Conservation (phyloP, 176 grass and related monocot species). For the Calamus simplicifolius region DNA sequence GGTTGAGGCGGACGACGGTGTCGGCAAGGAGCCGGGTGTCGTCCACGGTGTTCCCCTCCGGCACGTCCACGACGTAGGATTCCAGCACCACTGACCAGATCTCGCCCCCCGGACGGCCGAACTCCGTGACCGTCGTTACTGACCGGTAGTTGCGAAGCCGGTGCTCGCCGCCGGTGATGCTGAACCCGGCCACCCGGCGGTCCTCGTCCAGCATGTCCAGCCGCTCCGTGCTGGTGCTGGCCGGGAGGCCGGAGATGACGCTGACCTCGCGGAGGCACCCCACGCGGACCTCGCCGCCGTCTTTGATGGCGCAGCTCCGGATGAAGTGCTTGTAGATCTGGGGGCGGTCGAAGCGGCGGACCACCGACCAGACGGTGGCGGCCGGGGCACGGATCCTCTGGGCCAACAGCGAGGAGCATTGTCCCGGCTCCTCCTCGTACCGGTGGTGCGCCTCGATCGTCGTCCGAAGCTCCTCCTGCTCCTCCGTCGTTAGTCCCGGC, state of each 20-base stretch:
- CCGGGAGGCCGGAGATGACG: no score
- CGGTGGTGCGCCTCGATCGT: constrained; percentile 7
- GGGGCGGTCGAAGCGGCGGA: constrained; percentile 13
- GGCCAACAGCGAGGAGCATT: constrained; percentile 10
- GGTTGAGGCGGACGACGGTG: constrained; percentile 14
- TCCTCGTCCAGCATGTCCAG: no score
- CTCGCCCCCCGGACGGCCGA: background rate
- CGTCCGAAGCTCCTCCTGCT: background rate
- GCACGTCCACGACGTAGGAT: constrained; percentile 15
- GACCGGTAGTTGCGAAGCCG: constrained; percentile 9
- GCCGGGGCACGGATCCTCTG: constrained; percentile 8
- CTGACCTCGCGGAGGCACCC: constrained; percentile 13
- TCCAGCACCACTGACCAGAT: constrained; percentile 4
- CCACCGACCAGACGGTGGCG: constrained; percentile 4
- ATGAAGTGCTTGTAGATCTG: constrained; percentile 24
- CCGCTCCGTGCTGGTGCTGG: no score
- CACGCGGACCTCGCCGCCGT: background rate
- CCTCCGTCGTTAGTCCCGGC: background rate
- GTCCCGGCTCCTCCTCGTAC: background rate
- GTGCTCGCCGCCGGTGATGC: constrained; percentile 6
- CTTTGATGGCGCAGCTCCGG: constrained; percentile 12
- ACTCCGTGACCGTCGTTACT: constrained; percentile 5
- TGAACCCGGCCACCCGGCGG: background rate
- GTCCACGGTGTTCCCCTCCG: constrained; percentile 5
- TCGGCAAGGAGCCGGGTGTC: constrained; percentile 5